Percentiles rank a stretch among this genome's conserved stretches.
Conservation (phyloP, 805 yeast genomes). For the Nakazawaea anatomiae region DNA sequence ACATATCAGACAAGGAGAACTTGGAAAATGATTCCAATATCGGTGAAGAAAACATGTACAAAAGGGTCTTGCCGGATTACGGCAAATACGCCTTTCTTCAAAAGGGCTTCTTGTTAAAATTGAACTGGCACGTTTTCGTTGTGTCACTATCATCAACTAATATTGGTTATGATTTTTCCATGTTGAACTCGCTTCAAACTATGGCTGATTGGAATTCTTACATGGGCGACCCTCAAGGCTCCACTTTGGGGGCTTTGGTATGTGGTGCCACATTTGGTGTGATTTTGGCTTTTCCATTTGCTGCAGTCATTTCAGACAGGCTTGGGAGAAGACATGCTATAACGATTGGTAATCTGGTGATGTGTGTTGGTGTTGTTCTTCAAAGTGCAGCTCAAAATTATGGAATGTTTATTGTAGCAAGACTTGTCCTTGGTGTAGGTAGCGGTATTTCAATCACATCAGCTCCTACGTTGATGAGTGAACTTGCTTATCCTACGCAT, state of each 20-base stretch:
- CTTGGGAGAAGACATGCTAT: slow-evolving; percentile 59
- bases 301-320: slow-evolving; percentile 24
- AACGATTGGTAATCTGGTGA: slow-evolving; percentile 42
- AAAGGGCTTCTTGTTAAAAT: slow-evolving; percentile 19
- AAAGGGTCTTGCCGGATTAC: slow-evolving; percentile 6
- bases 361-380: slow-evolving; percentile 49
- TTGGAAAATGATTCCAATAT: no score
- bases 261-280: slow-evolving; percentile 38
- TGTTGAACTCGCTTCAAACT: slow-evolving; percentile 47
- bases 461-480: slow-evolving; percentile 45
- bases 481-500: slow-evolving; percentile 42
- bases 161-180: slow-evolving; percentile 36
- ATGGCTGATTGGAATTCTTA: slow-evolving; percentile 32
- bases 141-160: slow-evolving; percentile 39
- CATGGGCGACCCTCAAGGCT: slow-evolving; percentile 34
- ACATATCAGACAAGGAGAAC: no score
- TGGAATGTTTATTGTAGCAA: slow-evolving; percentile 32
- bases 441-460: slow-evolving; percentile 33
- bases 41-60: slow-evolving; percentile 13
- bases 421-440: slow-evolving; percentile 47
- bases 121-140: slow-evolving; percentile 32
- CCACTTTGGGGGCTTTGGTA: slow-evolving; percentile 32
- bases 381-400: slow-evolving; percentile 37
- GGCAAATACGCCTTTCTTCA: slow-evolving; percentile 3
- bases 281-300: neutral